phyloP scores from a whole-genome alignment of 768 basidiomycete genomes.

The Tylopilus vinaceipallidus region DNA sequence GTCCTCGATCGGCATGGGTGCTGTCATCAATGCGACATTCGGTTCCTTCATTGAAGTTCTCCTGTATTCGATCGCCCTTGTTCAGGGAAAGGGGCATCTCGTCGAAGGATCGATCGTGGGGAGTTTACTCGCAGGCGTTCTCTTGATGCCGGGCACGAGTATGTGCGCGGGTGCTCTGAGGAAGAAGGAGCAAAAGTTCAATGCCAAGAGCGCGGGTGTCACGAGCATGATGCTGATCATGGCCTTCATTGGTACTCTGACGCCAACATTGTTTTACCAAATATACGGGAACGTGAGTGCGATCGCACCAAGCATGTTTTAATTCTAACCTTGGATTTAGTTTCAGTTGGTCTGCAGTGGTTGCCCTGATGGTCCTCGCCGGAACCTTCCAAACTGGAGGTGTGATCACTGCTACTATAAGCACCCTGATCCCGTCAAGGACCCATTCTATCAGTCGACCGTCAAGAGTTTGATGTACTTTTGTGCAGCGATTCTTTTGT shows the following conservation, averaged over 20 bases:
- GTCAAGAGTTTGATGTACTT: slow-evolving; percentile 96
- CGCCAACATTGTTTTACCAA: slow-evolving; percentile 97
- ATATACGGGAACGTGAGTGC: slow-evolving; percentile 90
- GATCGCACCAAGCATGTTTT: not conserved
- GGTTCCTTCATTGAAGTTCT: slow-evolving; percentile 98
- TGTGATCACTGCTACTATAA: slow-evolving; percentile 94
- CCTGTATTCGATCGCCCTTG: slow-evolving; percentile 86
- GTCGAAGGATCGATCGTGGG: slow-evolving; percentile 98
- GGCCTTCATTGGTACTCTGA: slow-evolving; percentile 95
- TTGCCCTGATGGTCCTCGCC: slow-evolving; percentile 50
- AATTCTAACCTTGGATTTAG: slow-evolving; percentile 38
- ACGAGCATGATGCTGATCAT: slow-evolving; percentile 99
- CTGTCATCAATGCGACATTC: slow-evolving; percentile 98
- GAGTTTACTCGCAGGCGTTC: slow-evolving; percentile 89
- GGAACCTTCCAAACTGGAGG: slow-evolving; percentile 53
- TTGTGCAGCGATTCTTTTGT: slow-evolving; percentile 84
- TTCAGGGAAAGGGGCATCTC: slow-evolving; percentile 86
- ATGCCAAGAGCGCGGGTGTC: slow-evolving; percentile 98
- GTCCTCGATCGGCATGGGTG: slow-evolving; percentile 98
- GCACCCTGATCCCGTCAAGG: slow-evolving; percentile 87
- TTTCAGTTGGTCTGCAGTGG: slow-evolving; percentile 85
- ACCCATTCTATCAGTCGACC: slow-evolving; percentile 95
- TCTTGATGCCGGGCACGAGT: slow-evolving; percentile 95
- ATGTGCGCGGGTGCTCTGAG: slow-evolving; percentile 91
- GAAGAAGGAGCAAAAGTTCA: slow-evolving; percentile 96